phyloP scores from a whole-genome alignment of 2,329 filamentous ascomycete species.

The Cytospora paraplurivora region DNA sequence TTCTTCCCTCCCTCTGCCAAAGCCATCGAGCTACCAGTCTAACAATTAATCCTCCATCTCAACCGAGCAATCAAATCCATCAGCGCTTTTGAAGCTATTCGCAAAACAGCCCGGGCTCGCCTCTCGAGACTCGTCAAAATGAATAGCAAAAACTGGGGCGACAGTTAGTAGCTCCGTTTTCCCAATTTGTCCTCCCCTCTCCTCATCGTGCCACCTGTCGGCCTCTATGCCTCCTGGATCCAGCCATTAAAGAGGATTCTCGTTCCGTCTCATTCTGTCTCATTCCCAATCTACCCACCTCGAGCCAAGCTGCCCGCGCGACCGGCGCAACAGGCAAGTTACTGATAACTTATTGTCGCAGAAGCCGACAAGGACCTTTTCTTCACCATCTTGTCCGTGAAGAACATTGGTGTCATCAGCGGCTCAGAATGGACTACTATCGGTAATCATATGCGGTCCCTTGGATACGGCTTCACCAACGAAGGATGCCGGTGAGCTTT shows the following conservation, averaged over 20 bases:
- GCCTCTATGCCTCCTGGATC: slow-evolving; percentile 1
- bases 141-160: slow-evolving; percentile 30
- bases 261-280: too few species aligned
- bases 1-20: slow-evolving; percentile 19
- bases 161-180: slow-evolving; percentile 26
- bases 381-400: slow-evolving; percentile 63
- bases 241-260: neutral
- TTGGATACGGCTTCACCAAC: slow-evolving; percentile 66
- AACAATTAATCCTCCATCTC: slow-evolving; percentile 26
- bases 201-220: neutral
- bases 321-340: slow-evolving; percentile 36
- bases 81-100: slow-evolving; percentile 28
- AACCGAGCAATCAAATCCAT: slow-evolving; percentile 21
- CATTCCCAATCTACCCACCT: too few species aligned
- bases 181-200: slow-evolving; percentile 20
- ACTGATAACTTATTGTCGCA: slow-evolving; percentile 18
- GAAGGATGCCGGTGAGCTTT: slow-evolving; percentile 62
- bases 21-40: slow-evolving; percentile 21
- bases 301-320: slow-evolving; percentile 48
- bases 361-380: slow-evolving; percentile 64
- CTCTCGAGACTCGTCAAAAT: slow-evolving; percentile 19
- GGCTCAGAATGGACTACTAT: slow-evolving; percentile 64
- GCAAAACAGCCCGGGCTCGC: slow-evolving; percentile 12
- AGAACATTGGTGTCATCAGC: slow-evolving; percentile 65
- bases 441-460: slow-evolving; percentile 59